These are phyloP conservation scores for Leucocoprinus leucothites DNA, from an alignment of 768 basidiomycete genomes.

Conservation along the genomic window DNA sequence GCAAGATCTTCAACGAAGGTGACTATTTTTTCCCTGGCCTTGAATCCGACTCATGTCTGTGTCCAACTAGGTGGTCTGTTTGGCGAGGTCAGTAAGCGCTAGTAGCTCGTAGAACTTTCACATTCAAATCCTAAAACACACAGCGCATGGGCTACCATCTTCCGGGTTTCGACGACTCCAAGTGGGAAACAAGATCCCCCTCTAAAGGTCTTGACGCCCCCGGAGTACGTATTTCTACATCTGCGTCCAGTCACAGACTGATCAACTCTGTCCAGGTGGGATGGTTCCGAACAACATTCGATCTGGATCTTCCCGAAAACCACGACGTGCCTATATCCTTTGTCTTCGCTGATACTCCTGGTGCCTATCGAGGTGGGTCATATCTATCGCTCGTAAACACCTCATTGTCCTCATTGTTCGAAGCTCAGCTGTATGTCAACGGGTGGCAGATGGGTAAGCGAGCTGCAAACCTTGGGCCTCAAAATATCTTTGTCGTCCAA, in stretches of 20 bases:
- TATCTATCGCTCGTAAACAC: neutral
- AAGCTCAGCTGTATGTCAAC: constrained; percentile 1
- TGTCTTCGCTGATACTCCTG: neutral
- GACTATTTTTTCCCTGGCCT: neutral
- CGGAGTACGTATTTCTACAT: neutral
- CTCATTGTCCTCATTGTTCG: neutral
- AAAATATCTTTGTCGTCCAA: neutral
- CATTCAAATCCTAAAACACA: neutral
- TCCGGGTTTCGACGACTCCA: neutral
- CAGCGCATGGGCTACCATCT: constrained; percentile 2
- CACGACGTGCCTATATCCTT: neutral
- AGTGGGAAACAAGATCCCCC: neutral
- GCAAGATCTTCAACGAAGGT: constrained; percentile 3
- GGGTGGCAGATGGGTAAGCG: constrained; percentile 4
- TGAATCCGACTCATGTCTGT: neutral
- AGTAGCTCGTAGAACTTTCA: neutral
- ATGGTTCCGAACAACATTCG: neutral
- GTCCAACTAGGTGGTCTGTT: neutral
- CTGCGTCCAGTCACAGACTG: neutral
- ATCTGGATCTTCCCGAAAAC: neutral
- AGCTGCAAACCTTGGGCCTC: neutral
- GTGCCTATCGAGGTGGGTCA: neutral
- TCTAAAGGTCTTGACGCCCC: neutral
- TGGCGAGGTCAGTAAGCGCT: neutral
- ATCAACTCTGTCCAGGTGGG: neutral